These are phyloP conservation scores for Triticum monococcum DNA, from an alignment of 176 grass and related monocot species.

Conservation along the genomic window DNA sequence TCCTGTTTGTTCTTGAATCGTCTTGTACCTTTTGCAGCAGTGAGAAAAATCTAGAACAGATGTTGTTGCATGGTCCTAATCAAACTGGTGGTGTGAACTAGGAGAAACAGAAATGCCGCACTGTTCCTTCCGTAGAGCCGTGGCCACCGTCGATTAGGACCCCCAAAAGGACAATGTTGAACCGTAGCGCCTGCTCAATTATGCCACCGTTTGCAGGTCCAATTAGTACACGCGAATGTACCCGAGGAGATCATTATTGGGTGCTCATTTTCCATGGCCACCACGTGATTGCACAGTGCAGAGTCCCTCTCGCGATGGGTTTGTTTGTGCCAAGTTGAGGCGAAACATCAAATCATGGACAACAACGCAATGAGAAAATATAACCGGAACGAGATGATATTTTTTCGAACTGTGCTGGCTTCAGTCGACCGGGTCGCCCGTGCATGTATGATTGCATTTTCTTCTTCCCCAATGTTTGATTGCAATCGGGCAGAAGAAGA, in stretches of 20 bases:
- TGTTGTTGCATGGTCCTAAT: neutral
- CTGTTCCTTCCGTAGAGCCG: neutral
- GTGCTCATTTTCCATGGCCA: conserved; percentile 8
- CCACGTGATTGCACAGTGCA: conserved; percentile 20
- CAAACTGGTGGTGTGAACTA: neutral
- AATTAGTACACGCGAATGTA: neutral
- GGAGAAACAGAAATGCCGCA: neutral
- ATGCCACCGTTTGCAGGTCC: conserved; percentile 14
- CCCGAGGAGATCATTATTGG: conserved; percentile 24
- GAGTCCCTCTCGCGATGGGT: neutral
- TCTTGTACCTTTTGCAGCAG: neutral
- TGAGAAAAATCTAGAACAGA: neutral
- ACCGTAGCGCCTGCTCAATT: conserved; percentile 21
- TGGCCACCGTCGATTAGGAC: conserved; percentile 35
- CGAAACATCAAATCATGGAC: conserved; percentile 8
- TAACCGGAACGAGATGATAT: no score
- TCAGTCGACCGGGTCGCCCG: neutral
- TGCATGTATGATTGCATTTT: neutral
- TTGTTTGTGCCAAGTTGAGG: conserved; percentile 1
- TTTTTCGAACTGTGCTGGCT: neutral
- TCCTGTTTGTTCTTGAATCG: neutral
- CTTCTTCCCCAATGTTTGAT: no score
- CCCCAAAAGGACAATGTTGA: conserved; percentile 38
- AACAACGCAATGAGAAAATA: conserved; percentile 23
- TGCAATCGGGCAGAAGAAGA: no score